These are phyloP conservation scores for Aspergillus tanneri DNA, from an alignment of 2,329 filamentous ascomycete genomes.

Conservation along the genomic window DNA sequence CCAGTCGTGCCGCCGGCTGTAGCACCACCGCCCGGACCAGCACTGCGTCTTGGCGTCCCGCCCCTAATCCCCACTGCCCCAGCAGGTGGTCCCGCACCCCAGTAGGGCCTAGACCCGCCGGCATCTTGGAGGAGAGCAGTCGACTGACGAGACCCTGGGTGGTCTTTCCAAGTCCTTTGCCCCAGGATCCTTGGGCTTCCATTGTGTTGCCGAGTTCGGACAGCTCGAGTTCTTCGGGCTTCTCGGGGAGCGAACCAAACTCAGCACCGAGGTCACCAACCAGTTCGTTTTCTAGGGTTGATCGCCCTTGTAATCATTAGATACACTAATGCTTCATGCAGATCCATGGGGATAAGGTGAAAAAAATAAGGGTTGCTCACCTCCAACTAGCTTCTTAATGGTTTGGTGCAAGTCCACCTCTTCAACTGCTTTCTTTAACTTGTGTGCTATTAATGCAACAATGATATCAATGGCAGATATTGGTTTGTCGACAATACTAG, in stretches of 20 bases:
- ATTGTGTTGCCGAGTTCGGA: conserved; percentile 93
- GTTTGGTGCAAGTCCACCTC: conserved; percentile 93
- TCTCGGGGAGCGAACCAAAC: conserved; percentile 96
- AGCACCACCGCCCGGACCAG: conserved; percentile 85
- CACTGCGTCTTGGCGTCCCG: conserved; percentile 87
- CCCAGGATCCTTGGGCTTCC: too few species aligned
- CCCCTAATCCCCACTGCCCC: conserved; percentile 82
- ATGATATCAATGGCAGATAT: conserved; percentile 88
- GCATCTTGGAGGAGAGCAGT: conserved; percentile 98
- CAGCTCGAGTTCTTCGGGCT: conserved; percentile 94
- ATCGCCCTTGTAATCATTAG: too few species aligned
- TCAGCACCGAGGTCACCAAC: conserved; percentile 96
- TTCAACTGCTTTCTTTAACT: conserved; percentile 88
- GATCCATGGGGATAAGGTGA: not conserved
- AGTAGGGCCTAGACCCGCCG: conserved; percentile 98
- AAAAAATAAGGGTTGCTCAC: conserved; percentile 54
- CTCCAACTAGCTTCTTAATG: conserved; percentile 97
- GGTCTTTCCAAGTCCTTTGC: conserved; percentile 98
- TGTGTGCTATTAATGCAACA: conserved; percentile 86
- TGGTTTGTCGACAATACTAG: conserved; percentile 83
- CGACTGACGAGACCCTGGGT: conserved; percentile 89
- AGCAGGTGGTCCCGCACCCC: conserved; percentile 92
- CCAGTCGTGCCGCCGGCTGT: conserved; percentile 85
- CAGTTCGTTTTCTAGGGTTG: conserved; percentile 97
- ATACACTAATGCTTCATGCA: too few species aligned